These are phyloP conservation scores for Citrus glauca DNA, from an alignment of 345 rosid genomes.

Conservation along the genomic window DNA sequence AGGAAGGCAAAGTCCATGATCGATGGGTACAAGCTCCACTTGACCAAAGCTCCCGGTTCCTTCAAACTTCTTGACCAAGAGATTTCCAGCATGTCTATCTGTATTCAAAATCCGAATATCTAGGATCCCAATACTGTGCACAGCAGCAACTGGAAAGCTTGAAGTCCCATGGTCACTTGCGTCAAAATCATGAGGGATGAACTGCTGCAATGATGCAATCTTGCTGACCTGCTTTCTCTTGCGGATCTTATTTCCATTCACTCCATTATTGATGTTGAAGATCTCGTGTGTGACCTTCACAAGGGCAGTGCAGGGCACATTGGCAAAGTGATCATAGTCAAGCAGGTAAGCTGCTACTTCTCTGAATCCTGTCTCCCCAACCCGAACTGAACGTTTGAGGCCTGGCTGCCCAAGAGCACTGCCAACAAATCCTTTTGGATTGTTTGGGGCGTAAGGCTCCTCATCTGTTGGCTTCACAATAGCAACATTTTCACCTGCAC, in stretches of 20 bases:
- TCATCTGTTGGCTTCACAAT: constrained; percentile 82
- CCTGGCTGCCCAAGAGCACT: constrained; percentile 78
- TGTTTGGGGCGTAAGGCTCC: constrained; percentile 84
- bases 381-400: constrained; percentile 64
- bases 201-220: constrained; percentile 77
- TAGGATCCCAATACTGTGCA: constrained; percentile 70
- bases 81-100: constrained; percentile 60
- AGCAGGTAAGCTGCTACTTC: constrained; percentile 79
- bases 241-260: constrained; percentile 41
- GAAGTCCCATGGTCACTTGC: constrained; percentile 77
- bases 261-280: constrained; percentile 62
- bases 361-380: constrained; percentile 73
- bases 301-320: constrained; percentile 68
- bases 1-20: constrained; percentile 74
- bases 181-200: constrained; percentile 74
- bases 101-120: constrained; percentile 72
- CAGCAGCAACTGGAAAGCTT: constrained; percentile 66
- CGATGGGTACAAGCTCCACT: constrained; percentile 58
- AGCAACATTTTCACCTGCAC: constrained; percentile 60
- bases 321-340: constrained; percentile 61
- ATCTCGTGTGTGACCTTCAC: constrained; percentile 64
- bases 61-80: constrained; percentile 61
- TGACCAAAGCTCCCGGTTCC: constrained; percentile 49
- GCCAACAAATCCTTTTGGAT: constrained; percentile 79
- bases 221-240: constrained; percentile 58